These are phyloP conservation scores for Elaeagnus macrophylla DNA, from an alignment of 306 rosid species.

Conservation along the genomic window DNA sequence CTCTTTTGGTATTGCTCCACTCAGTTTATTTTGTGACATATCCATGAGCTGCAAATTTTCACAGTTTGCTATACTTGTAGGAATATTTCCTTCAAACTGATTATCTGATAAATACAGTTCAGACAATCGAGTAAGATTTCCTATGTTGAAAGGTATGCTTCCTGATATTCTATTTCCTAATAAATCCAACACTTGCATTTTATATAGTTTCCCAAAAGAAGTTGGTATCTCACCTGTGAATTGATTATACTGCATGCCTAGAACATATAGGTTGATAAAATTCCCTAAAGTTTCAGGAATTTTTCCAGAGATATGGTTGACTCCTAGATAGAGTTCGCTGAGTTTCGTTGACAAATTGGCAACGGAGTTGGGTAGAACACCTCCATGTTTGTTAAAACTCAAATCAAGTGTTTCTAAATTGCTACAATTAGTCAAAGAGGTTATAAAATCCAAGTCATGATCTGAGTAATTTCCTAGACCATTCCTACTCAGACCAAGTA, in stretches of 20 bases:
- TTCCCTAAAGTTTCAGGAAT: constrained; percentile 24
- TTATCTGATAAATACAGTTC: constrained; percentile 20
- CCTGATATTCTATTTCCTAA: constrained; percentile 13
- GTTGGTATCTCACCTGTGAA: constrained; percentile 20
- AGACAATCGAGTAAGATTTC: too few relatives aligned
- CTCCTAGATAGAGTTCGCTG: not conserved
- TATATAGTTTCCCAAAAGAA: constrained; percentile 22
- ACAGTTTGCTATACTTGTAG: constrained; percentile 27
- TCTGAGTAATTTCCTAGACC: constrained; percentile 26
- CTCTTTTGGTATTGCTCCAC: constrained; percentile 28
- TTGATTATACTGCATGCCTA: constrained; percentile 11
- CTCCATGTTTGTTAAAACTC: too few relatives aligned
- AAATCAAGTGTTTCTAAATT: not conserved
- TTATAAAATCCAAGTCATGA: constrained; percentile 16
- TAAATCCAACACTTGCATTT: constrained; percentile 1
- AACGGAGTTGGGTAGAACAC: constrained; percentile 27
- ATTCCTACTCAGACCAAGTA: constrained; percentile 19
- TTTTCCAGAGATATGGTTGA: constrained; percentile 18
- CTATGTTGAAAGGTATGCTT: constrained; percentile 19
- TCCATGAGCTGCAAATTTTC: constrained; percentile 9
- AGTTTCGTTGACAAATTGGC: constrained; percentile 24
- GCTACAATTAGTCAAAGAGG: constrained; percentile 25
- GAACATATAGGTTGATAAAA: constrained; percentile 14
- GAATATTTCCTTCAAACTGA: constrained; percentile 25
- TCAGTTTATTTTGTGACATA: constrained; percentile 20